A percentile compares a stretch with the other conserved stretches of the same genome.
These are phyloP conservation scores for Paecilomyces formosus DNA, from an alignment of 2,329 filamentous ascomycete genomes.

Conservation along the genomic window DNA sequence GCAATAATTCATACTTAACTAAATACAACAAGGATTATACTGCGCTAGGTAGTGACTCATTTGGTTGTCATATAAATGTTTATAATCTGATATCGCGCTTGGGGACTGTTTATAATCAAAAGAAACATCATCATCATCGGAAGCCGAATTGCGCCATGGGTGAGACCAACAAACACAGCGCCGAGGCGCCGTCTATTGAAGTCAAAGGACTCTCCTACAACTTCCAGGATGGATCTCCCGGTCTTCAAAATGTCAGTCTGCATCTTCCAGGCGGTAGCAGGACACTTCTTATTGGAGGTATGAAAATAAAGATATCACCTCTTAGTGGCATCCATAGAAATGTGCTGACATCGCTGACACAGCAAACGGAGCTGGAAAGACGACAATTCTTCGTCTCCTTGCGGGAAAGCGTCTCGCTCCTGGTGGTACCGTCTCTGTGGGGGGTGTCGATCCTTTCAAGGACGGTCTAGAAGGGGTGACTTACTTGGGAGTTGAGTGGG, in stretches of 20 bases:
- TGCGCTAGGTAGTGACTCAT: neutral
- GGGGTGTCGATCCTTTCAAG: constrained; percentile 85
- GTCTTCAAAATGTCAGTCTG: constrained; percentile 66
- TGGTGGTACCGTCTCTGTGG: constrained; percentile 63
- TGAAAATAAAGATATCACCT: constrained; percentile 6
- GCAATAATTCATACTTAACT: neutral
- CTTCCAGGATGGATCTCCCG: constrained; percentile 79
- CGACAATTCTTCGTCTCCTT: constrained; percentile 86
- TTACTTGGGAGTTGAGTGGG: constrained; percentile 96
- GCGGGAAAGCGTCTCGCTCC: constrained; percentile 93
- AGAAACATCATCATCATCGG: neutral
- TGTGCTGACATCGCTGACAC: constrained; percentile 11
- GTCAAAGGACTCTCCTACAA: constrained; percentile 75
- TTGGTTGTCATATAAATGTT: neutral
- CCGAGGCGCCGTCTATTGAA: constrained; percentile 53
- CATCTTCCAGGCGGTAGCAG: constrained; percentile 74
- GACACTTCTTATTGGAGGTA: constrained; percentile 82
- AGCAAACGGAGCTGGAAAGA: constrained; percentile 96
- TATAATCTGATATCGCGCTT: neutral
- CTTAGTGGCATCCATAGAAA: neutral
- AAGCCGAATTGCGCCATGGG: neutral
- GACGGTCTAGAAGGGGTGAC: constrained; percentile 86
- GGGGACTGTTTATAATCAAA: neutral
- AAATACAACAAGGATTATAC: neutral
- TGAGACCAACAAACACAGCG: constrained; percentile 3